A percentile compares a stretch with the other conserved stretches of the same genome.
phyloP scores from a whole-genome alignment of 192 early-diverging fungal genomes.

The Umbelopsis sp. region DNA sequence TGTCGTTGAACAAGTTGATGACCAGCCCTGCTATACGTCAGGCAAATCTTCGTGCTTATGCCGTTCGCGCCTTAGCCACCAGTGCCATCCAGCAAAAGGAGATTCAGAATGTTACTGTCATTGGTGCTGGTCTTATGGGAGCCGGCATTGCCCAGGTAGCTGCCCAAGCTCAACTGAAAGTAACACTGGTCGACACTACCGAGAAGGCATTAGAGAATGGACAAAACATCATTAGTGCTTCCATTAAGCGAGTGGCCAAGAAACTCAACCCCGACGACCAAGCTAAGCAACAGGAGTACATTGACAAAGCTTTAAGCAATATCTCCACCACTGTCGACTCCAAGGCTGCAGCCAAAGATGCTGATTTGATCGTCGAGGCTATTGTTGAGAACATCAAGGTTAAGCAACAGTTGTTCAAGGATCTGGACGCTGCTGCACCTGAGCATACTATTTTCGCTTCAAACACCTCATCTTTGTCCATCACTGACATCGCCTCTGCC shows the following conservation, averaged over 20 bases:
- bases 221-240: conserved; percentile 79
- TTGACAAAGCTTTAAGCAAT: conserved; percentile 70
- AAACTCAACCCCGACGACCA: conserved; percentile 82
- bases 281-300: conserved; percentile 61
- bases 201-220: conserved; percentile 77
- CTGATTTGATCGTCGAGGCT: conserved; percentile 92
- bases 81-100: conserved; percentile 35
- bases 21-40: background rate
- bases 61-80: conserved; percentile 36
- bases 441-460: conserved; percentile 78
- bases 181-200: conserved; percentile 87
- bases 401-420: conserved; percentile 83
- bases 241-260: conserved; percentile 86
- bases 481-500: conserved; percentile 77
- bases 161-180: conserved; percentile 75
- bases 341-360: conserved; percentile 54
- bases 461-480: conserved; percentile 93
- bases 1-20: conserved; percentile 3
- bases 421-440: conserved; percentile 74
- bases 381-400: conserved; percentile 92
- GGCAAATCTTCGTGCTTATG: background rate
- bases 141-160: conserved; percentile 90
- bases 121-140: conserved; percentile 89
- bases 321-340: conserved; percentile 72
- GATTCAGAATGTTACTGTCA: conserved; percentile 77